Percentiles rank a stretch among this genome's conserved stretches.
Conservation (phyloP, 1,139 yeast genomes). For the Hyphopichia burtonii region DNA sequence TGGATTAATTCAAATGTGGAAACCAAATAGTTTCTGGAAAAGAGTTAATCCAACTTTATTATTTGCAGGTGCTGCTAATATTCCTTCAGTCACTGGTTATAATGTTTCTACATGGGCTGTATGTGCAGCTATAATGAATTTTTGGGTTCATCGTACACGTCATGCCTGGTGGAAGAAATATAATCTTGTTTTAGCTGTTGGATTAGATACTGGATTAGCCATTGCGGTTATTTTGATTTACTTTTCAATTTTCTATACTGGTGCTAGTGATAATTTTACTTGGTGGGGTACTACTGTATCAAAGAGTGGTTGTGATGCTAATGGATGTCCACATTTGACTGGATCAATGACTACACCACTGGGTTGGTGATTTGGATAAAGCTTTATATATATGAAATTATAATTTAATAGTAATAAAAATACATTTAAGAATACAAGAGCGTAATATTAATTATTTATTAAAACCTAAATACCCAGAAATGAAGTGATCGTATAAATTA, state of each 20-base stretch:
- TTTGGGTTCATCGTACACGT: constrained; percentile 10
- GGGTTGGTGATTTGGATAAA: constrained; percentile 4
- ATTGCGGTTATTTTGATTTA: constrained; percentile 21
- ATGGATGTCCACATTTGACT: constrained; percentile 10
- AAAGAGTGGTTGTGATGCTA: constrained; percentile 9
- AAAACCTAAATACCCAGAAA: too few species aligned
- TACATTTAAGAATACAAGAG: too few species aligned
- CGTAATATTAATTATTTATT: too few species aligned
- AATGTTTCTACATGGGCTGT: constrained; percentile 19
- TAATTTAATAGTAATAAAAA: too few species aligned
- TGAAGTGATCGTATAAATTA: too few species aligned
- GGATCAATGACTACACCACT: constrained; percentile 6
- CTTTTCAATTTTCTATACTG: constrained; percentile 21
- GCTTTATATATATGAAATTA: too few species aligned
- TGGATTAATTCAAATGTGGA: constrained; percentile 9
- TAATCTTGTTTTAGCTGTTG: constrained; percentile 42
- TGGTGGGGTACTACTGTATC: constrained; percentile 13
- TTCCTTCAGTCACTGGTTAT: constrained; percentile 23
- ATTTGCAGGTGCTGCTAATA: constrained; percentile 20
- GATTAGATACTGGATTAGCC: constrained; percentile 24
- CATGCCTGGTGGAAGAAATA: constrained; percentile 50
- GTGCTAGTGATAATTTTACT: constrained; percentile 7
- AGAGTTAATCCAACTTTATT: constrained; percentile 13
- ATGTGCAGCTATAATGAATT: constrained; percentile 15
- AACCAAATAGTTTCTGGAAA: constrained; percentile 12